phyloP scores from a whole-genome alignment of 805 yeast species.

The Wickerhamomyces chaumierensis region DNA sequence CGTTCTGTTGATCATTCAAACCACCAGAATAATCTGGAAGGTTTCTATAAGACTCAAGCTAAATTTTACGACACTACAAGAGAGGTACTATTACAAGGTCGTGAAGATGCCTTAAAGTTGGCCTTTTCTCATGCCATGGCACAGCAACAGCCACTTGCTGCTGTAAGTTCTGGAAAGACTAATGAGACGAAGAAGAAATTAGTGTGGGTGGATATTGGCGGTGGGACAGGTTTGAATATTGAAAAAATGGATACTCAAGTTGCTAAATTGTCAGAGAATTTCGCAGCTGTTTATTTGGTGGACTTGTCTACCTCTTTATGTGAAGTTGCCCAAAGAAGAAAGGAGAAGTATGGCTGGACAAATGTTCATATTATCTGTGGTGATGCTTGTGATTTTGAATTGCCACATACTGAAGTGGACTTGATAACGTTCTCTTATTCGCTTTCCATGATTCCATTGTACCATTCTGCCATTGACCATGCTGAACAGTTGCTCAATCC shows the following conservation, averaged over 20 bases:
- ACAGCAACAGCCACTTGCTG: too few species aligned
- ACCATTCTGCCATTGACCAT: constrained; percentile 68
- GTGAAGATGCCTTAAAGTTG: constrained; percentile 49
- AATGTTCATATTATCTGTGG: constrained; percentile 62
- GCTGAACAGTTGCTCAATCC: constrained; percentile 40
- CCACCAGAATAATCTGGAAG: constrained; percentile 33
- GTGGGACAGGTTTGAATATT: constrained; percentile 79
- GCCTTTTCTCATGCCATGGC: constrained; percentile 43
- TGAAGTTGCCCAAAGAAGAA: constrained; percentile 55
- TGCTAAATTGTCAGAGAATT: constrained; percentile 24
- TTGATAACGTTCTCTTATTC: constrained; percentile 72
- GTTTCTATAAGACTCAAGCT: constrained; percentile 69
- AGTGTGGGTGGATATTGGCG: constrained; percentile 76
- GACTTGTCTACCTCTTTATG: constrained; percentile 73
- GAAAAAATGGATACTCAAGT: constrained; percentile 57
- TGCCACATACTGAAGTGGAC: constrained; percentile 46
- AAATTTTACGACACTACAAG: constrained; percentile 68
- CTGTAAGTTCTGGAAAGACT: too few species aligned
- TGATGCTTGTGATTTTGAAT: constrained; percentile 63
- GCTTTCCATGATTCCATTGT: constrained; percentile 76
- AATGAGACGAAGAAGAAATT: constrained; percentile 26
- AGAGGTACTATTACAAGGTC: constrained; percentile 52
- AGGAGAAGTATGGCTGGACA: constrained; percentile 32
- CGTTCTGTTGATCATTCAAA: constrained; percentile 15
- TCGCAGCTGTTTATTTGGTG: constrained; percentile 58